These are phyloP conservation scores for Trichoderma asperellum DNA, from an alignment of 2,329 filamentous ascomycete genomes.

Conservation along the genomic window DNA sequence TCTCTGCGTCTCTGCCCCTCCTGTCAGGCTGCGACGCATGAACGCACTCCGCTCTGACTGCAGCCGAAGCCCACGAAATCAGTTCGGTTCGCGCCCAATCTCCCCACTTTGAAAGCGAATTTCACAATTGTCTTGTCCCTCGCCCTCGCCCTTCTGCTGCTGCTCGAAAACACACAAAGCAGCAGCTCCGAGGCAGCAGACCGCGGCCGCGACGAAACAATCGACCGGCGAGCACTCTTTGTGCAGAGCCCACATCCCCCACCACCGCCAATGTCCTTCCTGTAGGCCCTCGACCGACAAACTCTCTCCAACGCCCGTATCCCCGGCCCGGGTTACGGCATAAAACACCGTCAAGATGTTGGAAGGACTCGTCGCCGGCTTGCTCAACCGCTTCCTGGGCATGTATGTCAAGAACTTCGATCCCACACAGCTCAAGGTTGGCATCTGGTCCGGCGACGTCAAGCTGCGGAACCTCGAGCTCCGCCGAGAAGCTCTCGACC, in stretches of 20 bases:
- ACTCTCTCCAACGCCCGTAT: conserved; percentile 30
- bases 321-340: conserved; percentile 74
- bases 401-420: conserved; percentile 99
- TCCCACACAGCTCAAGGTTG: conserved; percentile 94
- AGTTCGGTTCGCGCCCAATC: conserved; percentile 21
- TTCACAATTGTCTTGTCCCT: neutral
- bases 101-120: conserved; percentile 15
- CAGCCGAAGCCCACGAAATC: conserved; percentile 13
- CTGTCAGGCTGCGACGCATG: conserved; percentile 24
- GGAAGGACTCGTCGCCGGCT: conserved; percentile 92
- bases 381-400: conserved; percentile 98
- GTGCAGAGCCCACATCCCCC: conserved; percentile 13
- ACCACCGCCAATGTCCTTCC: conserved; percentile 32
- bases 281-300: conserved; percentile 27
- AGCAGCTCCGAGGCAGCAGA: neutral
- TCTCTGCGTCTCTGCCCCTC: conserved; percentile 11
- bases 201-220: neutral
- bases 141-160: neutral
- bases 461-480: conserved; percentile 92
- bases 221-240: conserved; percentile 24
- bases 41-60: conserved; percentile 17
- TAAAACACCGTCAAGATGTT: conserved; percentile 71
- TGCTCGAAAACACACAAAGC: neutral
- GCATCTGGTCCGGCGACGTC: conserved; percentile 98
- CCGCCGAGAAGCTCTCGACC: conserved; percentile 91